Evolutionary conservation across 768 basidiomycete genomes (phyloP).

Genomic region (Vararia minispora): DNA sequence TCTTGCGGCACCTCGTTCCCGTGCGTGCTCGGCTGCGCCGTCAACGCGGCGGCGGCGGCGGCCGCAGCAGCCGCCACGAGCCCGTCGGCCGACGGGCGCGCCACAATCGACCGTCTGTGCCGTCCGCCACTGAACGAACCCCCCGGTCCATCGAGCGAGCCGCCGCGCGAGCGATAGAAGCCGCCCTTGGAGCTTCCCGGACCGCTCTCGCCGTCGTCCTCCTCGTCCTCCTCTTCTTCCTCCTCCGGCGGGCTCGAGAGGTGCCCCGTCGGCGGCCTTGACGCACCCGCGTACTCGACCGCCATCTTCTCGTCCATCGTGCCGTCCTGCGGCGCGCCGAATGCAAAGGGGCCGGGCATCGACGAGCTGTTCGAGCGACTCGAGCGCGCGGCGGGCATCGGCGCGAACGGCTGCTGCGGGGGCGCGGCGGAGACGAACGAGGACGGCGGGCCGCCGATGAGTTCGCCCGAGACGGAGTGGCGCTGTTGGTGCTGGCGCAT

Average conservation of each 20-base stretch:
- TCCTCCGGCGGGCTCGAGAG: constrained; percentile 21
- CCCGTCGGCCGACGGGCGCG: constrained; percentile 18
- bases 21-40: constrained; percentile 18
- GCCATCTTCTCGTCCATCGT: constrained; percentile 16
- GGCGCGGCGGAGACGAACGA: constrained; percentile 23
- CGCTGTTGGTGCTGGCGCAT: constrained; percentile 16
- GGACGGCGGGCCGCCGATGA: constrained; percentile 15
- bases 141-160: constrained; percentile 2
- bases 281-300: constrained; percentile 13
- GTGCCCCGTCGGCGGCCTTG: constrained; percentile 18
- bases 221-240: constrained; percentile 22
- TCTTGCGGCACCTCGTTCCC: constrained; percentile 69
- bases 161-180: constrained; percentile 8
- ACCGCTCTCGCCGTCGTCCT: constrained; percentile 14
- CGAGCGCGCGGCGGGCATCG: constrained; percentile 16
- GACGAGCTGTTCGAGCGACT: constrained; percentile 20
- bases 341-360: constrained; percentile 20
- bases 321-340: constrained; percentile 15
- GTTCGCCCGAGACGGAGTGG: constrained; percentile 19
- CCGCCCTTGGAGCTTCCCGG: constrained; percentile 10
- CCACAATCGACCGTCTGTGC: constrained; percentile 7
- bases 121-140: constrained; percentile 5
- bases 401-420: constrained; percentile 15
- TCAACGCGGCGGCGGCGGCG: constrained; percentile 19
- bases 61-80: constrained; percentile 14